Percentiles rank a stretch among this genome's conserved stretches.
phyloP scores from a whole-genome alignment of 1,284 basidiomycete species.

The Paramarasmius palmivorus region DNA sequence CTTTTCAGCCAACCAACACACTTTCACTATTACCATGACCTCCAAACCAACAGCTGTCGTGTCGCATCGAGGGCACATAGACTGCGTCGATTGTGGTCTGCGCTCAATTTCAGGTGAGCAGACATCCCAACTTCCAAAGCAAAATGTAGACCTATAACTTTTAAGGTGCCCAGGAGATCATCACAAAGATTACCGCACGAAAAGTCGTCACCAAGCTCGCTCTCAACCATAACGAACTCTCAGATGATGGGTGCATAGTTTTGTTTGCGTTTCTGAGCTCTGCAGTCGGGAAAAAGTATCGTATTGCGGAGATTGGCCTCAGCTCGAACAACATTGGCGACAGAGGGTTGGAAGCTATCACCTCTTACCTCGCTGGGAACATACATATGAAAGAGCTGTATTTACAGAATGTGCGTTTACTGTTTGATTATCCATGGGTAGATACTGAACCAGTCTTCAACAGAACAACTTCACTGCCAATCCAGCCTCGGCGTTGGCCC shows the following conservation, averaged over 20 bases:
- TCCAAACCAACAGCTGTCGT: conserved; percentile 9
- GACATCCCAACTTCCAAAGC: conserved; percentile 3
- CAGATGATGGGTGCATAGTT: conserved; percentile 55
- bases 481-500: conserved; percentile 29
- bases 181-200: conserved; percentile 43
- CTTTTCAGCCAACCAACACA: too few species aligned
- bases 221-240: conserved; percentile 58
- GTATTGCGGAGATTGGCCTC: conserved; percentile 55
- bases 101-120: conserved; percentile 28
- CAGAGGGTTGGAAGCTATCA: conserved; percentile 51
- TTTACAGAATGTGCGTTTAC: conserved; percentile 53
- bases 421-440: background rate
- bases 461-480: conserved; percentile 50
- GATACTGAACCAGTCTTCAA: conserved; percentile 6
- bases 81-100: conserved; percentile 30
- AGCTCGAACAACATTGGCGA: conserved; percentile 58
- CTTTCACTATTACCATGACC: too few species aligned
- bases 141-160: background rate
- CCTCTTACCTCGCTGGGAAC: conserved; percentile 53
- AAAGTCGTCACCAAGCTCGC: conserved; percentile 49
- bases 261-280: conserved; percentile 60
- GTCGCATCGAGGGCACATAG: conserved; percentile 22
- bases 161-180: conserved; percentile 44
- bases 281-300: conserved; percentile 43
- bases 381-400: conserved; percentile 45